phyloP scores from a whole-genome alignment of 139 green algal species.

The Tetraselmis chui region DNA sequence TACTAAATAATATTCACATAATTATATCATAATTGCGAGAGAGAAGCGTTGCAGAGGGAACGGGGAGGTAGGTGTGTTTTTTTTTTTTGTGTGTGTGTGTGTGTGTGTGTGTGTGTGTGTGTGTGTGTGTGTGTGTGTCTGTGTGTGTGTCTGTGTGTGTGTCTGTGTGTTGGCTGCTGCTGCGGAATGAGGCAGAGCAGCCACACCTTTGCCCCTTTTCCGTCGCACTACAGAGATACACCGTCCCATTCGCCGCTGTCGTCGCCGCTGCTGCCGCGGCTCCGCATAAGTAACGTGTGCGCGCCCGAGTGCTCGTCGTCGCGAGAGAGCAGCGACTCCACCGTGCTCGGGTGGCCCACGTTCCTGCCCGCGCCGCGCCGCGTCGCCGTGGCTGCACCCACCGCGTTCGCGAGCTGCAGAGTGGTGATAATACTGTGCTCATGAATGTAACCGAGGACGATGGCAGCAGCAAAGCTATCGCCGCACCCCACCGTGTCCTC shows the following conservation, averaged over 20 bases:
- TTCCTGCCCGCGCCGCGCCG: conserved; percentile 77
- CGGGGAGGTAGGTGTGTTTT: too few relatives aligned
- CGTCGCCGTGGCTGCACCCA: conserved; percentile 87
- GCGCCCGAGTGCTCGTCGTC: neutral
- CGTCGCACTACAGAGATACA: too few relatives aligned
- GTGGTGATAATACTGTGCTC: conserved; percentile 35
- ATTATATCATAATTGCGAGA: too few relatives aligned
- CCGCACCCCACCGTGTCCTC: conserved; percentile 94
- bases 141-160: too few relatives aligned
- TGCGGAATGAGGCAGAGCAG: too few relatives aligned
- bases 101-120: too few relatives aligned
- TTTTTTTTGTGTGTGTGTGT: too few relatives aligned
- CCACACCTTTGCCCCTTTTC: too few relatives aligned
- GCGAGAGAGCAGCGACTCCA: conserved; percentile 29
- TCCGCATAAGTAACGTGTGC: neutral
- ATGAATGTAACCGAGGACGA: conserved; percentile 74
- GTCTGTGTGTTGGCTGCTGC: too few relatives aligned
- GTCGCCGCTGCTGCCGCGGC: neutral
- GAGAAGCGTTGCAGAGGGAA: too few relatives aligned
- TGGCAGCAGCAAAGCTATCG: conserved; percentile 85
- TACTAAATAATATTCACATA: too few relatives aligned
- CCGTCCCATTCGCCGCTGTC: neutral
- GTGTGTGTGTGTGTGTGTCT: too few relatives aligned
- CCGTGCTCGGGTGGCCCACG: conserved; percentile 55
- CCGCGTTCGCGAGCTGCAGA: conserved; percentile 85